Evolutionary conservation across 495 filamentous ascomycete genomes (phyloP).

Genomic region (Amphirosellinia nigrospora): DNA sequence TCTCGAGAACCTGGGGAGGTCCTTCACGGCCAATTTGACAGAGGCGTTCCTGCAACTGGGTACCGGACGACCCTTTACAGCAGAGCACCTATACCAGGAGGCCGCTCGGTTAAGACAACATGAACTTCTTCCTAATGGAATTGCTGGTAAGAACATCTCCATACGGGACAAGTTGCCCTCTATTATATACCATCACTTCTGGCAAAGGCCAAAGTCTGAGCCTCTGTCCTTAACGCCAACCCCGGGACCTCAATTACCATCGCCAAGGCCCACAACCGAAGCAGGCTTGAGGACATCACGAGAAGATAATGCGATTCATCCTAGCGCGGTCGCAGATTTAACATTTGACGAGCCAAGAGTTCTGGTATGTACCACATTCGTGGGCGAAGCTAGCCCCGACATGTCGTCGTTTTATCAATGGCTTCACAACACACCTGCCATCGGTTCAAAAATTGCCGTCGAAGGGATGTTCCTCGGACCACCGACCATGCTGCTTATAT

Average conservation of each 20-base stretch:
- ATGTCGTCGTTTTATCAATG: conserved; percentile 65
- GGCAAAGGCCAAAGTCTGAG: conserved; percentile 54
- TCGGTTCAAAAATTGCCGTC: conserved; percentile 58
- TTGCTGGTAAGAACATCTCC: conserved; percentile 40
- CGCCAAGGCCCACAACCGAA: conserved; percentile 47
- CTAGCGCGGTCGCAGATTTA: conserved; percentile 52
- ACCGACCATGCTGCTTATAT: conserved; percentile 62
- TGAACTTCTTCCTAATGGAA: conserved; percentile 52
- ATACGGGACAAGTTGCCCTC: conserved; percentile 51
- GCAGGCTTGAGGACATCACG: conserved; percentile 41
- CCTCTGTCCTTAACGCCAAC: conserved; percentile 48
- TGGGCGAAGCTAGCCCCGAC: conserved; percentile 61
- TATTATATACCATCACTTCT: conserved; percentile 56
- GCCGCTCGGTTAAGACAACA: conserved; percentile 49
- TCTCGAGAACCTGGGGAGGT: conserved; percentile 49
- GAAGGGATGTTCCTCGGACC: conserved; percentile 66
- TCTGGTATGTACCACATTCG: conserved; percentile 62
- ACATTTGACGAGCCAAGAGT: conserved; percentile 60
- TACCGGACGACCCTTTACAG: conserved; percentile 53
- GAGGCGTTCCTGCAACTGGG: conserved; percentile 56
- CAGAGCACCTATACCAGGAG: conserved; percentile 59
- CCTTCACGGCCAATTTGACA: conserved; percentile 56
- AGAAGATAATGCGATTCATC: conserved; percentile 46
- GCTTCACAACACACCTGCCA: conserved; percentile 55
- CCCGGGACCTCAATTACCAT: conserved; percentile 44